Base-by-base conservation (phyloP, 345 rosid species). In the Hibiscus syriacus region DNA sequence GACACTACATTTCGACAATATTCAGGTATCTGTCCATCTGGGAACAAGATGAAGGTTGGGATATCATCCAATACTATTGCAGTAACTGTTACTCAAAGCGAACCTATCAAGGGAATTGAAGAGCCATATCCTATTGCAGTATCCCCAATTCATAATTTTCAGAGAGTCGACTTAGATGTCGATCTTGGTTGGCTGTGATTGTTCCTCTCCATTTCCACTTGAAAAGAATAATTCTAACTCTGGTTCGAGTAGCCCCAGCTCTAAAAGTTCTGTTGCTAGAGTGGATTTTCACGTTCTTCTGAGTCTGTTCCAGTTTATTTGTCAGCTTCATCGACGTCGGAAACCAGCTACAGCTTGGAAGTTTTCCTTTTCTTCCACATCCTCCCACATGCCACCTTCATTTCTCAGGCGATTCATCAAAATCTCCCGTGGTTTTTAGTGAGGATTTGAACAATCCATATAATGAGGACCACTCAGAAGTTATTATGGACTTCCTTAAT, bases 21-120 rank as follows among this genome's bases (percentile, higher is more conserved):
- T 52, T 20, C 26, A 2, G 14, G 55, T 52, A 52, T 10, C 27
- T 50, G 55, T 50, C 55, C 23, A 19, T 50, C 20, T 20, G 26
- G 26, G 12, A 22, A 22, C 27, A 23, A 12, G 56, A 53, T 53
- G 29, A 53, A 53, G 56, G 29, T 22, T 53, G 29, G 56, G 29
- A 53, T 53, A 22, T 22, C 56, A 53, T 53, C 56, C 56, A 53
- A 53, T 26, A 53, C 14, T n/a, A n/a, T n/a, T n/a, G n/a, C 16
- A 53, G 27, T 53, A 53, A 71, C 87, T 64, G 69, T 74, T 5
- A 58, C 73, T 38, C 68, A 74, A 74, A 77, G 69, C 8, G 76
- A 74, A 53, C 68, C 77, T 77, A 66, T 29, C 12, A 69, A 77
- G 72, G 79, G 75, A 66, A 17, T 76, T 50, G 67, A 65, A n/a